Evolutionary conservation across 192 early-diverging fungal species (phyloP), one percentile per base, ranked within the genome.

Genomic region (Piromyces sp.): DNA sequence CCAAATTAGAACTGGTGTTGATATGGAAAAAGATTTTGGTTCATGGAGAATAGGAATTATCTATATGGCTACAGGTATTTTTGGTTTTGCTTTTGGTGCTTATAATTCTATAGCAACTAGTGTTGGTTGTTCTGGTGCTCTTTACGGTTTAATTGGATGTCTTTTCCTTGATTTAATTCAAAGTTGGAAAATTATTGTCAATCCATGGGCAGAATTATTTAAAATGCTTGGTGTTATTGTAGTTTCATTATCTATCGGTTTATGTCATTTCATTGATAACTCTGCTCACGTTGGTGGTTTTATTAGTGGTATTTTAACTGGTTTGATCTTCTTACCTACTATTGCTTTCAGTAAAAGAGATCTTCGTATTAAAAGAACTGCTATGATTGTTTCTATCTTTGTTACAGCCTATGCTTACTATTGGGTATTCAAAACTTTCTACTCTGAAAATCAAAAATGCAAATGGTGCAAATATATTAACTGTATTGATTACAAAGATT

Each of bases 241-340:
- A 3, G 38, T 93, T 30, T 92, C 93, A 9, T 88, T 96, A 80
- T 85, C 88, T 13, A 83, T 96, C 29, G 95, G 95, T 1, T 87
- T 93, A 38, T 84, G 95, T 6, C 93, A 93, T 3, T 90, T 87
- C 83, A 83, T 95, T 29, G 95, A 96, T 85, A 96, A 96, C 84
- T 94, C 94, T 85, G 94, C 95, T 28, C 95, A 96, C 88, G 88
- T 95, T 58, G 95, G 94, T 78, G 93, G 94, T 7, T 94, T 93
- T 83, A 84, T 92, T 42, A 84, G 84, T 79, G 94, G 93, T 0
- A 83, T 94, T 36, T 79, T 94, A 28, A 85, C 92, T 15, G 92
- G 93, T n/a, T 84, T 93, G 12, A 84, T 94, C 30, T 92, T 95
- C 79, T 89, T 94, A 90, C 93, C 94, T 0, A 92, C 88, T 22